phyloP scores from a whole-genome alignment of 176 grass and related monocot species.

The Phoenix dactylifera region DNA sequence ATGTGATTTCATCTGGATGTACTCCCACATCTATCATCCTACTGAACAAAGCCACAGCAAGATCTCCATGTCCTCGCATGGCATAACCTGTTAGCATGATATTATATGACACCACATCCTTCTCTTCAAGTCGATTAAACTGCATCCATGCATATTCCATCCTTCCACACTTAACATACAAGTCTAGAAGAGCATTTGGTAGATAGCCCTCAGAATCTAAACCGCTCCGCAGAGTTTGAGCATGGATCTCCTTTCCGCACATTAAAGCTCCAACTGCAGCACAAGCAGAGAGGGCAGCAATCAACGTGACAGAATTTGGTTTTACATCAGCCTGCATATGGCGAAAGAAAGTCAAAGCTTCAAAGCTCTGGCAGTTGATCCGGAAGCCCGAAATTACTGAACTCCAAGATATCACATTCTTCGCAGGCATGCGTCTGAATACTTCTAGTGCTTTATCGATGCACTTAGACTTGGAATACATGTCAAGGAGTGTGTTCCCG shows the following conservation, averaged over 20 bases:
- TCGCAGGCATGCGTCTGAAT: slow-evolving; percentile 68
- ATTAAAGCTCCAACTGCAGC: slow-evolving; percentile 53
- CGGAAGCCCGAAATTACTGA: slow-evolving; percentile 76
- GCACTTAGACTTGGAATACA: slow-evolving; percentile 73
- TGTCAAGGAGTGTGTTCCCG: slow-evolving; percentile 59
- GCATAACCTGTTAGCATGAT: slow-evolving; percentile 80
- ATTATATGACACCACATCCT: slow-evolving; percentile 86
- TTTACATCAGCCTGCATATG: slow-evolving; percentile 65
- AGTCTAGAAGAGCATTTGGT: slow-evolving; percentile 71
- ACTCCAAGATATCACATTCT: slow-evolving; percentile 77
- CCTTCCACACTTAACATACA: slow-evolving; percentile 89
- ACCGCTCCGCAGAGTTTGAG: slow-evolving; percentile 52
- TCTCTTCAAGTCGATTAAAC: slow-evolving; percentile 42
- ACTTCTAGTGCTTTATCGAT: slow-evolving; percentile 81
- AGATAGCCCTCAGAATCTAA: slow-evolving; percentile 52
- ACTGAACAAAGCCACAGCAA: slow-evolving; percentile 51
- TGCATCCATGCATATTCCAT: slow-evolving; percentile 64
- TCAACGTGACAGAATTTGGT: slow-evolving; percentile 75
- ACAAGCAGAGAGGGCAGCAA: slow-evolving; percentile 67
- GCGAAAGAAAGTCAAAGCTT: slow-evolving; percentile 75
- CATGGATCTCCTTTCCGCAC: slow-evolving; percentile 89
- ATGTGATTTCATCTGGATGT: slow-evolving; percentile 81
- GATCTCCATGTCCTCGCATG: slow-evolving; percentile 40
- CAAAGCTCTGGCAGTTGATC: slow-evolving; percentile 67
- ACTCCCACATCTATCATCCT: slow-evolving; percentile 57